Percentiles rank a stretch among this genome's conserved stretches.
Evolutionary conservation across 179 eudicot species (phyloP).

Genomic region (Silene vulgaris): DNA sequence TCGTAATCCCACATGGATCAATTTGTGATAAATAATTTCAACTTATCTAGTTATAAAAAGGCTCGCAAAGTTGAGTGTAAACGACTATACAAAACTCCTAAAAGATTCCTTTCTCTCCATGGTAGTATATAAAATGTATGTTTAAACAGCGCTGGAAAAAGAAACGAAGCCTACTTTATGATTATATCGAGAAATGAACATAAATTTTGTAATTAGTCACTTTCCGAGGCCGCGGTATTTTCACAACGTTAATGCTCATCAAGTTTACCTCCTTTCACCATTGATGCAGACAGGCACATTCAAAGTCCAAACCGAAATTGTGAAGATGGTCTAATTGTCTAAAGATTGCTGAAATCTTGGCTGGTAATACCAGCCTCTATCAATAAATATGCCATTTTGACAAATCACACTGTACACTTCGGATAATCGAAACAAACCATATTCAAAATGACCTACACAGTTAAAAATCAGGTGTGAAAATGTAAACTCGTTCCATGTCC

Average conservation of each 20-base stretch:
- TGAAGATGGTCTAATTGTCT: conserved; percentile 15
- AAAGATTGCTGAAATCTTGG: conserved; percentile 23
- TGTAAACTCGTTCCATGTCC: conserved; percentile 4
- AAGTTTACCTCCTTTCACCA: conserved; percentile 9
- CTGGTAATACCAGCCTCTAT: conserved; percentile 22
- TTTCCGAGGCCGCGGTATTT: conserved; percentile 22
- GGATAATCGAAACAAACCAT: conserved; percentile 13
- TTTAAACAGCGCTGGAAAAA: neutral
- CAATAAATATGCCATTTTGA: conserved; percentile 20
- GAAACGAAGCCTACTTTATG: neutral
- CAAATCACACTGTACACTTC: conserved; percentile 38
- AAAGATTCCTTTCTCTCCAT: neutral
- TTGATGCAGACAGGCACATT: neutral
- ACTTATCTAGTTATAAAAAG: too few species aligned
- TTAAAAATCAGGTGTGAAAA: conserved; percentile 23
- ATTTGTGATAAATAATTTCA: neutral
- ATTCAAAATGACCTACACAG: conserved; percentile 24
- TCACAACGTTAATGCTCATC: conserved; percentile 23
- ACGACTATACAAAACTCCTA: neutral
- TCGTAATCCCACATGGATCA: too few species aligned
- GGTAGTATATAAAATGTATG: neutral
- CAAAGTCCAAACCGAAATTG: conserved; percentile 9
- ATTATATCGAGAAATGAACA: too few species aligned
- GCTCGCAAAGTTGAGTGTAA: neutral
- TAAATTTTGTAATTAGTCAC: conserved; percentile 22